Percentiles rank a stretch among this genome's conserved stretches.
Evolutionary conservation across 345 rosid genomes (phyloP).

Genomic region (Boechera divaricarpa): DNA sequence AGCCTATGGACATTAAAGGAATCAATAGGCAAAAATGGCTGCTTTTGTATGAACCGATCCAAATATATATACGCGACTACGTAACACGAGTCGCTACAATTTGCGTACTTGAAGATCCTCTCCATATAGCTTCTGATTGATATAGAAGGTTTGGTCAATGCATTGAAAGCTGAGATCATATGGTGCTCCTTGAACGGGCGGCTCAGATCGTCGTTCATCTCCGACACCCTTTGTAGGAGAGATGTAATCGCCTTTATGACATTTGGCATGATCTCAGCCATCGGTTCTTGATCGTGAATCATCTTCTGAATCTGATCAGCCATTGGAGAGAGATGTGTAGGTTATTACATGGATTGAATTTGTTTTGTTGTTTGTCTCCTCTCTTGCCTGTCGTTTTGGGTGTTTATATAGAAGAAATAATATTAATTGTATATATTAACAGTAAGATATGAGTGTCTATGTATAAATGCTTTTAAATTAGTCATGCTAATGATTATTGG

Average conservation of each 20-base stretch:
- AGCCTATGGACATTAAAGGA: slow-evolving; percentile 72
- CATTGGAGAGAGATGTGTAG: slow-evolving; percentile 27
- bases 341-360: slow-evolving; percentile 18
- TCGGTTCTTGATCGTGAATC: slow-evolving; percentile 30
- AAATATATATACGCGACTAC: slow-evolving; percentile 76
- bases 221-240: slow-evolving; percentile 58
- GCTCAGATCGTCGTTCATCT: slow-evolving; percentile 60
- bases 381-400: slow-evolving; percentile 10
- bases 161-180: slow-evolving; percentile 59
- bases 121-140: slow-evolving; percentile 65
- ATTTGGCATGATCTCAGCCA: slow-evolving; percentile 49
- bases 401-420: slow-evolving; percentile 29
- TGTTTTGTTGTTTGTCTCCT: slow-evolving; percentile 10
- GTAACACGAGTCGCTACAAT: slow-evolving; percentile 77
- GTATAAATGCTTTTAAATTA: background rate
- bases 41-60: slow-evolving; percentile 63
- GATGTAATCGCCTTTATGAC: slow-evolving; percentile 54
- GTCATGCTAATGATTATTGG: slow-evolving; percentile 22
- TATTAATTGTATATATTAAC: background rate
- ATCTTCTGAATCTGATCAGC: slow-evolving; percentile 26
- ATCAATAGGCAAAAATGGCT: slow-evolving; percentile 60
- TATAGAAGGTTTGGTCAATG: slow-evolving; percentile 58
- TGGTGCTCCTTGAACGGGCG: slow-evolving; percentile 45
- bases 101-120: slow-evolving; percentile 73
- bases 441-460: background rate